Evolutionary conservation across 768 basidiomycete species (phyloP).

Genomic region (Naganishia vishniacii): DNA sequence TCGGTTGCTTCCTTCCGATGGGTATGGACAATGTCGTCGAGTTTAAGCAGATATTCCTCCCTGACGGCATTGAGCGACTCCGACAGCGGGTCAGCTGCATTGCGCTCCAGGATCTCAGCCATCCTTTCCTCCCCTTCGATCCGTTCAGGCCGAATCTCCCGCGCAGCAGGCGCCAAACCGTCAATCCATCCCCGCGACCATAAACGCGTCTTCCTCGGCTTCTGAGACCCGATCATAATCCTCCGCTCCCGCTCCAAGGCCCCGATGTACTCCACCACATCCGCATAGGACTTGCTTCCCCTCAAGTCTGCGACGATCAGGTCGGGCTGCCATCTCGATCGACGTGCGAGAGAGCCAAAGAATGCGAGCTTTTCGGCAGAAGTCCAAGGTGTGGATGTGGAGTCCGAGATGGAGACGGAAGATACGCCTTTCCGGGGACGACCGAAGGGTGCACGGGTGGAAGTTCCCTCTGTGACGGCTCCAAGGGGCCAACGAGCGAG

Average conservation of each 20-base stretch:
- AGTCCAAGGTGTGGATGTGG: conserved; percentile 55
- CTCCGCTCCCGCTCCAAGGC: conserved; percentile 52
- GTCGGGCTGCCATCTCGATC: conserved; percentile 71
- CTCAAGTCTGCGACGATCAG: conserved; percentile 64
- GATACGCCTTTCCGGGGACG: no score
- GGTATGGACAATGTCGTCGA: neutral
- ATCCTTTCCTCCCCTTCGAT: conserved; percentile 54
- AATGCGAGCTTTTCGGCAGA: conserved; percentile 63
- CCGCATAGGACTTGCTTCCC: conserved; percentile 59
- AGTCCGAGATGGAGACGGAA: neutral
- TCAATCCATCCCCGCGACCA: conserved; percentile 26
- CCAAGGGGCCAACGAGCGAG: neutral
- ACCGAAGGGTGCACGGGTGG: neutral
- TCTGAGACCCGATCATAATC: conserved; percentile 13
- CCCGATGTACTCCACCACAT: conserved; percentile 66
- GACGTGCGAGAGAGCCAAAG: conserved; percentile 62
- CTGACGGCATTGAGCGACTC: neutral
- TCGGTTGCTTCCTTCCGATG: neutral
- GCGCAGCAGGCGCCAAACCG: conserved; percentile 53
- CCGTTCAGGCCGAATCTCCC: conserved; percentile 57
- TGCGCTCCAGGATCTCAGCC: neutral
- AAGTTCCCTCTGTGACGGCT: neutral
- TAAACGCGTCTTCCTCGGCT: conserved; percentile 47
- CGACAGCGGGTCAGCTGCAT: no score
- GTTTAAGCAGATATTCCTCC: neutral